Evolutionary conservation across 2,329 filamentous ascomycete genomes (phyloP), one percentile per base, ranked within the genome.

Genomic region (Coleophoma eucalyptorum): DNA sequence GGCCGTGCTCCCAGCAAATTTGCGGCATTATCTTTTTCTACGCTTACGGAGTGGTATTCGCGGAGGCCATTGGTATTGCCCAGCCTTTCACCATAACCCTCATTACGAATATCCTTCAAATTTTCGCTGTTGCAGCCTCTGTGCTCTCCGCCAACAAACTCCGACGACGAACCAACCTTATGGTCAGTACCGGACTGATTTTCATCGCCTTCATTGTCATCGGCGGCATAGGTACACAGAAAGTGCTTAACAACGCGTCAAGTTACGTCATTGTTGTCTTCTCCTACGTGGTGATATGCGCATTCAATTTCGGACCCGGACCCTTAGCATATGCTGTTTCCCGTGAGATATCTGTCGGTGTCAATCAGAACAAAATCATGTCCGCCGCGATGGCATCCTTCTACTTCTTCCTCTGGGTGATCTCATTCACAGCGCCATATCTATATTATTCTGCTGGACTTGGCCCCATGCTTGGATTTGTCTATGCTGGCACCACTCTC

Each of bases 11-110:
- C 2, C 73, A 77, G 56, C 73, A 77, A 62, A 72, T 77, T 62
- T 73, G 73, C 62, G 73, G 74, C 18, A 76, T 76, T 48, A 70
- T 73, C 44, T 76, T 69, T 41, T 74, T 72, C 56, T 73, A 74
- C 59, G 68, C 67, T 46, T 74, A 69, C 32, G 72, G 71, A 2
- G 69, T 69, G 1, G 66, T 75, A 31, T 75, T 75, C 53, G 64
- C 68, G 19, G 61, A 75, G 55, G 62, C 67, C 2, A 73, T 75
- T 44, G 72, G 72, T 0, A 54, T 74, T 2, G 53, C 52, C 0
- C 65, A 75, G 13, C 70, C 72, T 0, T 54, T 57, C 21, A 54
- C 69, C 5, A 72, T 74, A 58, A 68, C 64, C 1, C 64, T 72
- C 12, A 72, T 73, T 32, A 69, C 69, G 20, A 69, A 69, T 60